These are phyloP conservation scores for Saccharomycopsis lassenensis DNA, from an alignment of 805 yeast species.

Conservation along the genomic window DNA sequence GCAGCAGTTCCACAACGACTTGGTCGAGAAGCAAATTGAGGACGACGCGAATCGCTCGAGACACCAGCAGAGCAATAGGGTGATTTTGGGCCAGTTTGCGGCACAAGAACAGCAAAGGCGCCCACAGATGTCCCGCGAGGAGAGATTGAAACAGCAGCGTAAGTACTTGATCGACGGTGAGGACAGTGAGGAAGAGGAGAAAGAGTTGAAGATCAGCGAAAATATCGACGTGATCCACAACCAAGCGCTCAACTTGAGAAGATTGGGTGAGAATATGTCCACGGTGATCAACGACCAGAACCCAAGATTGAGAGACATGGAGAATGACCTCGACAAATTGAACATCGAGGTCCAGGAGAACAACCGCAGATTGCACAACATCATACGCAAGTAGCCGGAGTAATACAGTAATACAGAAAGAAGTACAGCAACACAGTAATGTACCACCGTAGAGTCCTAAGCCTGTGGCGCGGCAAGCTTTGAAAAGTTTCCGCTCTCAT, in stretches of 20 bases:
- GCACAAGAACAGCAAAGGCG: no score
- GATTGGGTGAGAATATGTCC: slow-evolving; percentile 60
- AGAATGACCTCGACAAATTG: slow-evolving; percentile 72
- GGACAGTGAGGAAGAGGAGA: slow-evolving; percentile 86
- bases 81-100: no score
- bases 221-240: slow-evolving; percentile 71
- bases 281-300: slow-evolving; percentile 76
- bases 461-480: no score
- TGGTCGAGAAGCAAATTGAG: slow-evolving; percentile 47
- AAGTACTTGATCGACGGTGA: slow-evolving; percentile 68
- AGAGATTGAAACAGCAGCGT: slow-evolving; percentile 39
- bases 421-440: no score
- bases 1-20: slow-evolving; percentile 47
- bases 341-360: slow-evolving; percentile 79
- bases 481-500: no score
- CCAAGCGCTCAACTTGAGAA: slow-evolving; percentile 59
- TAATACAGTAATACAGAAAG: no score
- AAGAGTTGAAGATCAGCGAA: slow-evolving; percentile 77
- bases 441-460: no score
- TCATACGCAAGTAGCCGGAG: slow-evolving; percentile 9
- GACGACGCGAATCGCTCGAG: no score
- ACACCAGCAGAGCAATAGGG: no score
- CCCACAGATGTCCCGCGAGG: no score
- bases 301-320: slow-evolving; percentile 58
- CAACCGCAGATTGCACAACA: slow-evolving; percentile 8